A percentile compares a stretch with the other conserved stretches of the same genome.
These are phyloP conservation scores for Sporothrix humicola DNA, from an alignment of 2,329 filamentous ascomycete genomes.

Conservation along the genomic window DNA sequence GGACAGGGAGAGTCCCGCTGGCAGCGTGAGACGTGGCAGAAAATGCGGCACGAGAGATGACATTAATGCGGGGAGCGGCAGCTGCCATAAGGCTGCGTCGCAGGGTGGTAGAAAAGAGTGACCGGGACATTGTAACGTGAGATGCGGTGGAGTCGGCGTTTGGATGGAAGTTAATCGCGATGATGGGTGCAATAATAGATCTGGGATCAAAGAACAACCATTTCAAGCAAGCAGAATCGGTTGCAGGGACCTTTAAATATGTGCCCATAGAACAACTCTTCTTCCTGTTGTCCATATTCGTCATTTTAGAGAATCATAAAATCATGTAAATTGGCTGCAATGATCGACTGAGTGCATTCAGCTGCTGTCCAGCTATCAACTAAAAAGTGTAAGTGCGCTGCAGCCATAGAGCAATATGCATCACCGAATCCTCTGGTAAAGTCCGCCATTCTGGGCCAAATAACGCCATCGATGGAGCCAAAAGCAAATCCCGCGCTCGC, in stretches of 20 bases:
- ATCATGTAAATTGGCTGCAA: not conserved
- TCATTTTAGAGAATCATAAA: not conserved
- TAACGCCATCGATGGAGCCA: slow-evolving; percentile 20
- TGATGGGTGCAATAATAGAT: too few relatives aligned
- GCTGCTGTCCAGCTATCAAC: not conserved
- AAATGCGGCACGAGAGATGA: not conserved
- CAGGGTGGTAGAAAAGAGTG: slow-evolving; percentile 19
- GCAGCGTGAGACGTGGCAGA: not conserved
- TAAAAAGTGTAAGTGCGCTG: not conserved
- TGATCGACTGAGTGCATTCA: not conserved
- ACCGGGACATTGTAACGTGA: not conserved
- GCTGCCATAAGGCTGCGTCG: slow-evolving; percentile 8
- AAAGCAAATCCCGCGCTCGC: slow-evolving; percentile 18
- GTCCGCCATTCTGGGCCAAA: slow-evolving; percentile 22
- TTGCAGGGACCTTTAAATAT: not conserved
- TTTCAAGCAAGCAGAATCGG: too few relatives aligned
- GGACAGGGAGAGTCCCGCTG: not conserved
- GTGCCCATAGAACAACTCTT: not conserved
- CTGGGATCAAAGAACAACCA: too few relatives aligned
- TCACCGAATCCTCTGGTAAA: not conserved
- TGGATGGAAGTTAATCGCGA: too few relatives aligned
- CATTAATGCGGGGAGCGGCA: not conserved
- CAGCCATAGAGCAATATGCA: not conserved
- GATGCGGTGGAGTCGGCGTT: not conserved
- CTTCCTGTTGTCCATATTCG: not conserved